Evolutionary conservation across 495 filamentous ascomycete genomes (phyloP), one percentile per base, ranked within the genome.

Genomic region (Xylaria intraflava): DNA sequence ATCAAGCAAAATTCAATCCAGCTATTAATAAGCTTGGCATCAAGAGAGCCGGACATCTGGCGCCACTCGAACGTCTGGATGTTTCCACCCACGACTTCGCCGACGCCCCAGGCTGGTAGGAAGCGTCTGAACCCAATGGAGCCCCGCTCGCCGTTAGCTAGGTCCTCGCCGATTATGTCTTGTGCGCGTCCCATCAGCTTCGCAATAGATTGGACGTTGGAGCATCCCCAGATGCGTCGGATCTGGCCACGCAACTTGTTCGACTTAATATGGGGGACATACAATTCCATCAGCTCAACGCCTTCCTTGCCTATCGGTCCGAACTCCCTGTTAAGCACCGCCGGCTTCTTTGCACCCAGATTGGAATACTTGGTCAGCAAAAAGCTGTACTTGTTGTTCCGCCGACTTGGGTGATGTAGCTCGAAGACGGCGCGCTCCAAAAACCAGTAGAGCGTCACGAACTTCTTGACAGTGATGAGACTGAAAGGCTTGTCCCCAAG

Each of bases 11-110:
- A 46, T n/a, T 39, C 38, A 10, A 46, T 40, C 62, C 62, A 64
- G 6, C 53, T 46, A 4, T 57, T 55, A 39, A 64, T 64, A 2
- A 49, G 53, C 8, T 42, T 40, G n/a, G 56, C 49, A 14, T 64
- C 62, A 4, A 64, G 16, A 22, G 52, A 55, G 11, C 56, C 59
- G 14, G 24, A 44, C 62, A 64, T 64, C 36, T 64, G 62, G 14
- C 62, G 56, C 26, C 60, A 64, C 45, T 64, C 62, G 20, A 64
- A 59, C 1, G 62, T 64, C 16, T 64, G 62, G 0, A 49, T 52
- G 19, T 64, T 64, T 0, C 62, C 59, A 9, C 55, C 58, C 4
- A 24, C 27, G 7, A 26, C 43, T 0, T 47, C 56, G 7, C n/a
- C 46, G 0, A n/a, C n/a, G n/a, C n/a, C n/a, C n/a, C n/a, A n/a